phyloP scores from a whole-genome alignment of 768 basidiomycete genomes.

The Saitozyma podzolica region DNA sequence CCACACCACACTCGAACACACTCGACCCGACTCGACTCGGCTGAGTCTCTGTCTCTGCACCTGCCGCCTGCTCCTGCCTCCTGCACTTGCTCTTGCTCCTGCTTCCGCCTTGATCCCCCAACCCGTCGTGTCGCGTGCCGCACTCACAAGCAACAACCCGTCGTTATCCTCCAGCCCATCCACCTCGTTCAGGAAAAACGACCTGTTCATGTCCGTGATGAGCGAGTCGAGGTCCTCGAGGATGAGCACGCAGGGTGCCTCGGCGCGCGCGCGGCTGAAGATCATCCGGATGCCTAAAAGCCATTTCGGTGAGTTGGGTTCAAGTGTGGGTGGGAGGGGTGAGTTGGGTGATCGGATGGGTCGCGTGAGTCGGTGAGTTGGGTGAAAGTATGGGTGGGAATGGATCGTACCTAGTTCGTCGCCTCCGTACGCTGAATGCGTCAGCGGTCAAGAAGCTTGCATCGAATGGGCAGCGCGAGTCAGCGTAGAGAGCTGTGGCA shows the following conservation, averaged over 20 bases:
- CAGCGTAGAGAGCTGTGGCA: no score
- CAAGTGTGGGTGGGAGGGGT: no score
- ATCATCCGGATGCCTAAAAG: slow-evolving; percentile 61
- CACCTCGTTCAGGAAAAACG: slow-evolving; percentile 80
- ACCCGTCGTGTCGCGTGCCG: not conserved
- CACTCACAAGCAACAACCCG: slow-evolving; percentile 67
- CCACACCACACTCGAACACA: not conserved
- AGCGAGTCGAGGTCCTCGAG: slow-evolving; percentile 74
- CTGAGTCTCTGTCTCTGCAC: not conserved
- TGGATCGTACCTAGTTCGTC: slow-evolving; percentile 24
- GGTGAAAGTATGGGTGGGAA: no score
- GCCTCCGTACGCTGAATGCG: slow-evolving; percentile 9
- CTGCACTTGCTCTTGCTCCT: no score
- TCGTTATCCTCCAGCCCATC: slow-evolving; percentile 79
- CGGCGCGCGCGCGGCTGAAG: slow-evolving; percentile 69
- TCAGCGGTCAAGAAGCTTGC: not conserved
- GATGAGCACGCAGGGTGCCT: slow-evolving; percentile 55
- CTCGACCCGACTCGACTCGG: no score
- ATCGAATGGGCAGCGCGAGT: no score
- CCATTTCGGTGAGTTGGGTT: no score
- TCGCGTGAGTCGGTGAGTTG: not conserved
- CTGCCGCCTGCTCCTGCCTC: not conserved
- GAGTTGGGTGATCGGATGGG: no score
- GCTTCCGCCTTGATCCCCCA: not conserved
- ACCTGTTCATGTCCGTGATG: slow-evolving; percentile 73